These are phyloP conservation scores for Mortierella sp. DNA, from an alignment of 371 early-diverging fungal genomes.

Conservation along the genomic window DNA sequence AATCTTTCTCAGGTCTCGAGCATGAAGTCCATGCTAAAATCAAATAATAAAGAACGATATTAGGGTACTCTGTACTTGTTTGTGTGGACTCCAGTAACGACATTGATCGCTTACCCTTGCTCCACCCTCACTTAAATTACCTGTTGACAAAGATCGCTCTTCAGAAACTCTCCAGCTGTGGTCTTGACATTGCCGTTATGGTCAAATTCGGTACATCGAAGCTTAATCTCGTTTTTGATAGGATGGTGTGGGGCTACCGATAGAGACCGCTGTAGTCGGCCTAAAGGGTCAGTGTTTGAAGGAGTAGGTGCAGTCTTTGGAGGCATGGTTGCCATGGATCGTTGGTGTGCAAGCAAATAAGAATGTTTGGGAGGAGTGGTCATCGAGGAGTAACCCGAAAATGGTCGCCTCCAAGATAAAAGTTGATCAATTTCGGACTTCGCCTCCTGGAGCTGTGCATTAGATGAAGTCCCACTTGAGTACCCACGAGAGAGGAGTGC, in stretches of 20 bases:
- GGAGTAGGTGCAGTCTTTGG: slow-evolving; percentile 17
- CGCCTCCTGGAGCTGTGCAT: too few relatives aligned
- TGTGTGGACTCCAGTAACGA: too few relatives aligned
- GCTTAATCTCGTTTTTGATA: slow-evolving; percentile 55
- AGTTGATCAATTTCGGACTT: too few relatives aligned
- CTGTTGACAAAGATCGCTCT: slow-evolving; percentile 77
- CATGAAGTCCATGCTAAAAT: slow-evolving; percentile 70
- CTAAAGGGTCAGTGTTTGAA: slow-evolving; percentile 14
- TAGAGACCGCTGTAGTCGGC: slow-evolving; percentile 37
- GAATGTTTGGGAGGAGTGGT: too few relatives aligned
- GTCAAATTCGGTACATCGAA: slow-evolving; percentile 76
- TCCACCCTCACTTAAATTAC: slow-evolving; percentile 13
- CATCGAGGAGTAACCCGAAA: too few relatives aligned
- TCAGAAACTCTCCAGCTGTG: slow-evolving; percentile 81
- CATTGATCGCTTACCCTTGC: too few relatives aligned
- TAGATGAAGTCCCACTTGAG: too few relatives aligned
- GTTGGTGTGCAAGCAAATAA: not conserved
- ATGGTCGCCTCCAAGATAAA: too few relatives aligned
- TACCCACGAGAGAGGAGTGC: too few relatives aligned
- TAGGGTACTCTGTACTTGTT: not conserved
- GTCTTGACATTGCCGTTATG: slow-evolving; percentile 73
- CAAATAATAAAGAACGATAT: too few relatives aligned
- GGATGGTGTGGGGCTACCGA: slow-evolving; percentile 42
- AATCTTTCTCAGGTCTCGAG: slow-evolving; percentile 84
- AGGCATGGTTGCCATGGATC: slow-evolving; percentile 40